Conservation (phyloP, 2,329 filamentous ascomycete genomes). For the Acrodontium crateriforme region DNA sequence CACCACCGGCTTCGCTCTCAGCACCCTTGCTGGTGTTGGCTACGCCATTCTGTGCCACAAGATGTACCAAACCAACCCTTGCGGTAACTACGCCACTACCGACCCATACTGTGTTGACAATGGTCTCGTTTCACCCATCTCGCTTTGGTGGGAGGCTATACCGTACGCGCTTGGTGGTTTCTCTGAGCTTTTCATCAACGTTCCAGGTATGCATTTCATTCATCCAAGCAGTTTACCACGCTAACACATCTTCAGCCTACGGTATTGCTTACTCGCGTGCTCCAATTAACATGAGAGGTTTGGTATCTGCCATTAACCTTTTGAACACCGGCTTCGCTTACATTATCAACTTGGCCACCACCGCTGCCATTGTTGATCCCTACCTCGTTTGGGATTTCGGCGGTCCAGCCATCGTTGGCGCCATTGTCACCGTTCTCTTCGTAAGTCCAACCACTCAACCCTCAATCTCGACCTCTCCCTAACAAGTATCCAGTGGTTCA, state of each 20-base stretch:
- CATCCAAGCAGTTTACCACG: not conserved
- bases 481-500: slow-evolving; percentile 1
- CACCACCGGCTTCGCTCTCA: slow-evolving; percentile 34
- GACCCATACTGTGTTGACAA: not conserved
- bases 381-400: slow-evolving; percentile 36
- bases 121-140: slow-evolving; percentile 24
- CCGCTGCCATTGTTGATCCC: slow-evolving; percentile 23
- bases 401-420: slow-evolving; percentile 36
- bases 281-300: slow-evolving; percentile 28
- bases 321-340: slow-evolving; percentile 28
- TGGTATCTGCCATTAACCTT: slow-evolving; percentile 30
- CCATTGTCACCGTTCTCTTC: slow-evolving; percentile 35
- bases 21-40: slow-evolving; percentile 38
- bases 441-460: too few relatives aligned
- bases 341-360: slow-evolving; percentile 20
- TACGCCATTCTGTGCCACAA: slow-evolving; percentile 39
- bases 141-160: slow-evolving; percentile 30
- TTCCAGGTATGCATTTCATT: slow-evolving; percentile 12
- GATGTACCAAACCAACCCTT: slow-evolving; percentile 39
- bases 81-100: slow-evolving; percentile 23
- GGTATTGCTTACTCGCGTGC: slow-evolving; percentile 31
- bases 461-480: too few relatives aligned
- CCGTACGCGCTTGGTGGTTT: slow-evolving; percentile 25
- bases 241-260: slow-evolving; percentile 21
- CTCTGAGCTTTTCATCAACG: slow-evolving; percentile 29